Evolutionary conservation across 345 rosid genomes (phyloP).

Genomic region (Camelina laxa): DNA sequence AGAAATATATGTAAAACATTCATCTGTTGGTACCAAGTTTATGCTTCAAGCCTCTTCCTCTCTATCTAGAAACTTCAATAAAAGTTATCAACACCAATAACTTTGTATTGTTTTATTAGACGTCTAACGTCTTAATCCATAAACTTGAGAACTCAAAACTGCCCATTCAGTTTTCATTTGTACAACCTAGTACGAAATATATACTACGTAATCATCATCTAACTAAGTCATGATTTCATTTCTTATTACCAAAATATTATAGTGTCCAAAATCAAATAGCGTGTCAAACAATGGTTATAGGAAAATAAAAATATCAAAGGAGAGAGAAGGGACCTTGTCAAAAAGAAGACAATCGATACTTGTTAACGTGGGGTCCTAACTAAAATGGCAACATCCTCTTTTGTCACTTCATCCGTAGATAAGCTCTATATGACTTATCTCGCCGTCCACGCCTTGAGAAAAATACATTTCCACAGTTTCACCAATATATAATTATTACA

Average conservation of each 20-base stretch:
- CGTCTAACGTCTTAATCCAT: constrained; percentile 16
- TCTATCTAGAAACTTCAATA: background rate
- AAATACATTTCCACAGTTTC: background rate
- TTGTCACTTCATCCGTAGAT: constrained; percentile 31
- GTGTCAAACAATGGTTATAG: background rate
- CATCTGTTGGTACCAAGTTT: constrained; percentile 19
- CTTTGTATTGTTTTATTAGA: background rate
- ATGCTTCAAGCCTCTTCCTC: constrained; percentile 28
- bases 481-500: constrained; percentile 1
- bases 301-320: constrained; percentile 14
- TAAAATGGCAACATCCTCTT: constrained; percentile 24
- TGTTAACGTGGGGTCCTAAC: constrained; percentile 23
- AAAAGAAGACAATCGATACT: constrained; percentile 31
- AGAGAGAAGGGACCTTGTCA: constrained; percentile 21
- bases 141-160: constrained; percentile 13
- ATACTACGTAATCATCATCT: constrained; percentile 10
- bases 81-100: background rate
- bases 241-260: background rate
- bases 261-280: background rate
- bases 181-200: background rate
- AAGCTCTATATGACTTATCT: background rate
- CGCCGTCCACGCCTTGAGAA: constrained; percentile 15
- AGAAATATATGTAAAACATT: constrained; percentile 25
- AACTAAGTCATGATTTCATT: constrained; percentile 9
- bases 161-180: background rate